These are phyloP conservation scores for Marchantia paleacea DNA, from an alignment of 225 moss, liverwort and hornwort species.

Conservation along the genomic window DNA sequence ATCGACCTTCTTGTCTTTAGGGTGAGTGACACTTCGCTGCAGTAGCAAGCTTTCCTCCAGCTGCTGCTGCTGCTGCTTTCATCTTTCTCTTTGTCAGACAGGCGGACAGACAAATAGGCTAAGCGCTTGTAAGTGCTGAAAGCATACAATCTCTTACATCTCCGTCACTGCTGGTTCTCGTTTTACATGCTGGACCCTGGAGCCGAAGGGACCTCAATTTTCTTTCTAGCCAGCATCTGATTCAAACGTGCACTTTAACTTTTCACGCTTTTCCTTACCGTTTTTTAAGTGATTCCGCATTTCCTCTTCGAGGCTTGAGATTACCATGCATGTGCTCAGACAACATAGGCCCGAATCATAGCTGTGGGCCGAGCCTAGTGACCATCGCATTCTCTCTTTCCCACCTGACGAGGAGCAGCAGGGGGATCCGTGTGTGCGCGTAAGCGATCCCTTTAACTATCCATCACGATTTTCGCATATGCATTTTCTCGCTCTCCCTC, in stretches of 20 bases:
- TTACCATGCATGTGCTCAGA: not conserved
- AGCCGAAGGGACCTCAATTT: not conserved
- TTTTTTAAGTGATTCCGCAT: not conserved
- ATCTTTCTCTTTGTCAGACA: not conserved
- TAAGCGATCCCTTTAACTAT: not conserved
- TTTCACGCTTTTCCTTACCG: not conserved
- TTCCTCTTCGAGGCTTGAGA: no score
- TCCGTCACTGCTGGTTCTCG: not conserved
- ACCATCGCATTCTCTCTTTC: not conserved
- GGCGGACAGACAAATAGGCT: not conserved
- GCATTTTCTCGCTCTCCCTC: not conserved
- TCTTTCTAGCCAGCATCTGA: not conserved
- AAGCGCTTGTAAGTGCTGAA: not conserved
- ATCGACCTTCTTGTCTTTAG: slow-evolving; percentile 21
- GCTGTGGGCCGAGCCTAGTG: not conserved
- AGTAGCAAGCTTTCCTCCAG: no score
- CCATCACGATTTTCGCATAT: not conserved
- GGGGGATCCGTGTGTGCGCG: not conserved
- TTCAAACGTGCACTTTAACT: not conserved
- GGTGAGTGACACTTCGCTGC: slow-evolving; percentile 1
- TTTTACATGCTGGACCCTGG: not conserved
- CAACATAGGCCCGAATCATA: not conserved
- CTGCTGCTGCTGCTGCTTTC: not conserved
- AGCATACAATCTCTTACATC: not conserved
- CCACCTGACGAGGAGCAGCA: not conserved